Evolutionary conservation across 169 alveolate genomes (phyloP), one percentile per base, ranked within the genome.

Genomic region (Cryptosporidium baileyi): DNA sequence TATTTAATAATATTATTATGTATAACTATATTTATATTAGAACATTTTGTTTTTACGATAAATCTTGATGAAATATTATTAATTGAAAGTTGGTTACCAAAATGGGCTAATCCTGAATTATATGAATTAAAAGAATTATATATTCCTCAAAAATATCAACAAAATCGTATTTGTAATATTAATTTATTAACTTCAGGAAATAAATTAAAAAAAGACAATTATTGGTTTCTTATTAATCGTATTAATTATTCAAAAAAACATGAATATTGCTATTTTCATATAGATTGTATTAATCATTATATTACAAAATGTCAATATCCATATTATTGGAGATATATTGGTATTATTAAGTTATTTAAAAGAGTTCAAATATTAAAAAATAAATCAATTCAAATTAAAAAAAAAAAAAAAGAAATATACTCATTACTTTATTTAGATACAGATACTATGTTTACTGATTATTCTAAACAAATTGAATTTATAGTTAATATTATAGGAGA

Each of bases 261-360:
- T 30, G 59, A 41, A 7, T 74, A 74, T 36, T 74, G 85, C 54
- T 74, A 74, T 32, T 74, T 74, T 34, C 85, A 74, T 19, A 22
- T 74, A 34, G 67, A 57, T 57, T 36, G 52, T 26, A 5, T n/a
- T 7, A 22, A 7, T 17, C n/a, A 51, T 15, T n/a, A n/a, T n/a
- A n/a, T n/a, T n/a, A 6, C 1, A 15, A 3, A 61, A 17, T 61
- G 80, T n/a, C 47, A 28, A 40, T 61, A 32, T 61, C 74, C 85
- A 9, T 67, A 74, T 36, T 74, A 36, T 57, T 74, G 85, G 85
- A 74, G 85, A 11, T 74, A 74, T 57, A 30, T 74, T 32, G 85
- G 74, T 3, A 57, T 74, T 32, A 74, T 74, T 19, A 40, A 74
- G 28, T 3, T 74, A 6, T 74, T 9, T 38, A 36, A 74, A 11